Evolutionary conservation across 164 flowering plant species (phyloP).

Genomic region (Chimonanthus salicifolius): DNA sequence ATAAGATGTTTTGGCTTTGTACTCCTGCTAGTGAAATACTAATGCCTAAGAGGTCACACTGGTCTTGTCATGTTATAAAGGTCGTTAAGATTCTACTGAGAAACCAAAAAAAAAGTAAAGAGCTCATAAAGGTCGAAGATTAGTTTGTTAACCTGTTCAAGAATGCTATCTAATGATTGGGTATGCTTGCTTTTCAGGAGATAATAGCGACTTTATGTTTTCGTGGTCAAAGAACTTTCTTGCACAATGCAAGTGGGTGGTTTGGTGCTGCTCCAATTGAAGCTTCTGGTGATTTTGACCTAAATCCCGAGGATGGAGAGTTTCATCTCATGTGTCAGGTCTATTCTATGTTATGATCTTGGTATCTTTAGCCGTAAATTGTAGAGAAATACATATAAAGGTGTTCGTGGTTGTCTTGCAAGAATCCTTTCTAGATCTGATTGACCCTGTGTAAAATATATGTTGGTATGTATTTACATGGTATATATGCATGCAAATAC

Average conservation of each 20-base stretch:
- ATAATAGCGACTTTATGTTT: conserved; percentile 66
- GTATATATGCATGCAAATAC: neutral
- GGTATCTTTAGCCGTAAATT: neutral
- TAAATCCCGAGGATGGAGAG: conserved; percentile 96
- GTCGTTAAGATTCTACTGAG: no score
- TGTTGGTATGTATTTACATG: neutral
- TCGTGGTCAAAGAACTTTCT: conserved; percentile 83
- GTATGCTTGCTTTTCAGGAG: conserved; percentile 18
- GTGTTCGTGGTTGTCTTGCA: neutral
- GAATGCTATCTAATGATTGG: neutral
- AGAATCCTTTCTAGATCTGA: neutral
- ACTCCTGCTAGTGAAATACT: no score
- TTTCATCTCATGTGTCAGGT: conserved; percentile 99
- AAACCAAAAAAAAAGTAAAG: no score
- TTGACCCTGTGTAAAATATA: no score
- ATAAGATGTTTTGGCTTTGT: no score
- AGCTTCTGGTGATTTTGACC: conserved; percentile 97
- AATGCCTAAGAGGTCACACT: no score
- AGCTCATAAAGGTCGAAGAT: no score
- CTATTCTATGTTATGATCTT: conserved; percentile 1
- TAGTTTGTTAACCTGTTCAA: no score
- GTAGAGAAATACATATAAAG: neutral
- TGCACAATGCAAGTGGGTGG: conserved; percentile 91
- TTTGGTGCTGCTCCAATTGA: conserved; percentile 92
- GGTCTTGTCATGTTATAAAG: no score